Conservation (phyloP, 495 filamentous ascomycete species). For the Talaromyces trachyspermus region DNA sequence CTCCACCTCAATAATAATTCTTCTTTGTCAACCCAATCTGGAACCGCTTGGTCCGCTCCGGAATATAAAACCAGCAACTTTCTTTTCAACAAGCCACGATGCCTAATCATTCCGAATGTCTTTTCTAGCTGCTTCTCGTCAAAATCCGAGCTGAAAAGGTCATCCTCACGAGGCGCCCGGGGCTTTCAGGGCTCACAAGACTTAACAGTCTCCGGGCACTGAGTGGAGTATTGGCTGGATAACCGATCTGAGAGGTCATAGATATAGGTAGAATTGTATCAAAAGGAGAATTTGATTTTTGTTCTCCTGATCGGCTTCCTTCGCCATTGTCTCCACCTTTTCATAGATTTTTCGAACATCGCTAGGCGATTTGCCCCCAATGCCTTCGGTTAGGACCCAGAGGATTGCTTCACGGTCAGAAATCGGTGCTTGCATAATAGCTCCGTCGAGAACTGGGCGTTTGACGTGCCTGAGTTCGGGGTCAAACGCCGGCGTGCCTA, state of each 20-base stretch:
- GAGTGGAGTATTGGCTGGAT: slow-evolving; percentile 42
- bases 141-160: slow-evolving; percentile 79
- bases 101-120: slow-evolving; percentile 57
- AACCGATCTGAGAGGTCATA: slow-evolving; percentile 28
- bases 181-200: slow-evolving; percentile 47
- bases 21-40: slow-evolving; percentile 53
- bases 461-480: slow-evolving; percentile 18
- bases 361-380: slow-evolving; percentile 21
- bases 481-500: slow-evolving; percentile 24
- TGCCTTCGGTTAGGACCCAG: slow-evolving; percentile 26
- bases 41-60: slow-evolving; percentile 64
- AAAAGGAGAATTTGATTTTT: slow-evolving; percentile 14
- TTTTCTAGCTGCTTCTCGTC: slow-evolving; percentile 43
- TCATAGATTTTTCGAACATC: slow-evolving; percentile 24
- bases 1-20: slow-evolving; percentile 56
- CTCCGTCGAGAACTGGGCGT: slow-evolving; percentile 54
- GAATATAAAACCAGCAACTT: slow-evolving; percentile 50
- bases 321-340: slow-evolving; percentile 22
- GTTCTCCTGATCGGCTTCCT: slow-evolving; percentile 12
- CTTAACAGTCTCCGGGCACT: slow-evolving; percentile 59
- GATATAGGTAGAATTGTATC: slow-evolving; percentile 30
- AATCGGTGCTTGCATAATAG: slow-evolving; percentile 75
- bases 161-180: slow-evolving; percentile 62
- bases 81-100: slow-evolving; percentile 43
- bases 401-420: slow-evolving; percentile 68